Evolutionary conservation across 139 green algal species (phyloP), one percentile per base, ranked within the genome.

Genomic region (Prasinococcaceae sp.): DNA sequence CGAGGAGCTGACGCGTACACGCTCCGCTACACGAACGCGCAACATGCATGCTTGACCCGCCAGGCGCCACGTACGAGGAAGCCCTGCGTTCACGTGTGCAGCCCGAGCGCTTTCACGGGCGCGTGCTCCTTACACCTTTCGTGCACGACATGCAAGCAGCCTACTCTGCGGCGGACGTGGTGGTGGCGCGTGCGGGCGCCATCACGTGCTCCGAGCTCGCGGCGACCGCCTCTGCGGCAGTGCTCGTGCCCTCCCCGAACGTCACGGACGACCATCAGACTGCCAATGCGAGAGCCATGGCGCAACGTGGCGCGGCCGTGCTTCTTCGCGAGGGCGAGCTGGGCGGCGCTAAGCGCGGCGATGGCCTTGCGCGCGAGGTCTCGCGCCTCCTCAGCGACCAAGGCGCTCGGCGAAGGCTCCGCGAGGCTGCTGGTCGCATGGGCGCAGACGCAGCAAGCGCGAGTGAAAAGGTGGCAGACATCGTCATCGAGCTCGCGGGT

Each of bases 151-250:
- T 78, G 55, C 37, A 55, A 3, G 3, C 30, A 1, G 25, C 35
- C n/a, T 78, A 78, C 32, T 53, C 61, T 8, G 50, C 36, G 9
- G 61, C 66, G 16, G 70, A 71, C 23, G 17, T 78, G 30, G 61
- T 75, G 20, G 53, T 78, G 27, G 48, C 33, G 3, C 52, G 70
- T 4, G 61, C 70, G 12, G 70, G 70, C 14, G 70, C 70, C 2
- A 64, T 78, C 39, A 78, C 70, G n/a, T 78, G 69, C 68, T 60
- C 45, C 22, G 70, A 78, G 56, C 55, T 78, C 8, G 38, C 71
- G n/a, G 49, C 26, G 19, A 61, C 69, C 8, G 49, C 55, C 6
- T 62, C 28, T 16, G 62, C 69, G 1, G 39, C 45, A 14, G 39
- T 78, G 16, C 58, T 78, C 28, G 48, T 78, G 6, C 70, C 70